phyloP scores from a whole-genome alignment of 345 rosid genomes.

The Carallia brachiata region DNA sequence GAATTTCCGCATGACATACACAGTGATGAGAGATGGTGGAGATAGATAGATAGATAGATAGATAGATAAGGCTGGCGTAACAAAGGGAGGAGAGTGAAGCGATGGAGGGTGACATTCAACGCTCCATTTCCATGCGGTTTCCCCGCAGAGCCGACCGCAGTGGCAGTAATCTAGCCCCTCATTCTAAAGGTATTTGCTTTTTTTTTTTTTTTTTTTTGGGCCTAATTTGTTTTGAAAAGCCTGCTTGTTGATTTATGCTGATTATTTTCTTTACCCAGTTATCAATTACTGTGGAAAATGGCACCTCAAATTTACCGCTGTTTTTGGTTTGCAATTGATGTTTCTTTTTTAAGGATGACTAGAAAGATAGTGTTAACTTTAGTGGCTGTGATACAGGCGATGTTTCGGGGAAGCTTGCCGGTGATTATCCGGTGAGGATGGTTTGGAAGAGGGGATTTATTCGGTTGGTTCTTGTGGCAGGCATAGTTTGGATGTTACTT shows the following conservation, averaged over 20 bases:
- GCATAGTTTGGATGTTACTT: conserved; percentile 84
- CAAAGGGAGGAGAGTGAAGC: background rate
- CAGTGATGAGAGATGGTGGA: background rate
- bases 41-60: background rate
- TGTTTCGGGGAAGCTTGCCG: conserved; percentile 45
- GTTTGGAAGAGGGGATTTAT: conserved; percentile 77
- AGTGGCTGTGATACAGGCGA: conserved; percentile 36
- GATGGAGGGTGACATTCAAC: conserved; percentile 54
- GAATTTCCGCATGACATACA: no score
- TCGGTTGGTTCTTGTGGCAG: conserved; percentile 72
- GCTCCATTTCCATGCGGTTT: conserved; percentile 52
- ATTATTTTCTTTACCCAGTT: no score
- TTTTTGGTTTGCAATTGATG: no score
- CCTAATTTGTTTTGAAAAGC: no score
- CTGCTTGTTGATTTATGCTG: no score
- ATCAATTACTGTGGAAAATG: no score
- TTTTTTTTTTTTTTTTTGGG: no score
- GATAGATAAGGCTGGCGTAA: no score
- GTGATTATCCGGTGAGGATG: conserved; percentile 48
- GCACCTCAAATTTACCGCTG: no score
- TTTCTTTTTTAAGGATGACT: no score
- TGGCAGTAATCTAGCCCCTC: conserved; percentile 24
- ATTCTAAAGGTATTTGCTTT: conserved; percentile 36
- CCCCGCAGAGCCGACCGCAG: conserved; percentile 62
- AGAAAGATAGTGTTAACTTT: no score